Conservation (phyloP, 345 rosid genomes). For the Melaleuca alternifolia region DNA sequence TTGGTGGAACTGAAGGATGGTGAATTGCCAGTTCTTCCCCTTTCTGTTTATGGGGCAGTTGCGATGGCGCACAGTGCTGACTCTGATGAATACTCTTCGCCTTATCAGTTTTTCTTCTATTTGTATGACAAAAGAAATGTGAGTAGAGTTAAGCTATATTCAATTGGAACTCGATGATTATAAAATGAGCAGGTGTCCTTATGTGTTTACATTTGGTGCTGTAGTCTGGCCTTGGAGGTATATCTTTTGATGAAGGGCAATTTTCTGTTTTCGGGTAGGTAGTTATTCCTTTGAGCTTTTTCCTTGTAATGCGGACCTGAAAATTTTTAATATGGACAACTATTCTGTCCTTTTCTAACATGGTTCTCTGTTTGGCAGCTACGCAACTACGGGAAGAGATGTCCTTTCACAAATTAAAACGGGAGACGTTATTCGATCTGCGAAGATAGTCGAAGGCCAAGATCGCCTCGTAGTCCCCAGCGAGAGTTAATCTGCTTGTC, state of each 20-base stretch:
- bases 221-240: slow-evolving; percentile 88
- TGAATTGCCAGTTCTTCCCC: slow-evolving; percentile 80
- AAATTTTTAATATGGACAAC: background rate
- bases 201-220: background rate
- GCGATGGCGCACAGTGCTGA: slow-evolving; percentile 87
- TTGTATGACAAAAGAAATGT: slow-evolving; percentile 88
- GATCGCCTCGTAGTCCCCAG: slow-evolving; percentile 64
- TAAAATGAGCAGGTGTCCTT: background rate
- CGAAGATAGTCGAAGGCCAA: slow-evolving; percentile 62
- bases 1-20: slow-evolving; percentile 50
- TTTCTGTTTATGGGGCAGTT: slow-evolving; percentile 79
- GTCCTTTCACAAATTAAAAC: slow-evolving; percentile 74
- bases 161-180: background rate
- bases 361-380: slow-evolving; percentile 19
- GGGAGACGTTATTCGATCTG: slow-evolving; percentile 65
- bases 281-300: background rate
- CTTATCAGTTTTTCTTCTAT: slow-evolving; percentile 86
- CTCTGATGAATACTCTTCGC: slow-evolving; percentile 86
- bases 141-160: background rate
- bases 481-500: slow-evolving; percentile 19
- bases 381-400: slow-evolving; percentile 63
- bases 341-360: background rate
- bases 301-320: background rate
- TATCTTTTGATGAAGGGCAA: slow-evolving; percentile 92
- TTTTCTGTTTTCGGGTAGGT: slow-evolving; percentile 86